A percentile compares a stretch with the other conserved stretches of the same genome.
Conservation (phyloP, 345 rosid genomes). For the Gossypium turneri region DNA sequence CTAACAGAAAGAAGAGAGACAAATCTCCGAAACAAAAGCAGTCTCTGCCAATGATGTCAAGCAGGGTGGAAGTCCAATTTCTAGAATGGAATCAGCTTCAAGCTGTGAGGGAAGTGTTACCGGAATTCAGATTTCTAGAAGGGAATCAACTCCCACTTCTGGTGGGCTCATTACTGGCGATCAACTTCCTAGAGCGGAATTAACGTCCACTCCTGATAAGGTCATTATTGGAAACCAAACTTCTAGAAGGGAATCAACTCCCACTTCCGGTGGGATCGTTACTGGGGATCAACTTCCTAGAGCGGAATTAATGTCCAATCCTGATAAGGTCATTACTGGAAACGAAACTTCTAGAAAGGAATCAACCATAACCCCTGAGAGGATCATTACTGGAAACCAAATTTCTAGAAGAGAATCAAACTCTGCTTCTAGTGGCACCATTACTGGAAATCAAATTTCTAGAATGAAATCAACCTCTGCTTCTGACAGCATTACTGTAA, state of each 20-base stretch:
- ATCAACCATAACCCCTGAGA: neutral
- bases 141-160: constrained; percentile 1
- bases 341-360: neutral
- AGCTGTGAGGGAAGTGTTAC: neutral
- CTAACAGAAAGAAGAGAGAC: constrained; percentile 60
- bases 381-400: neutral
- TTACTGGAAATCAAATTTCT: constrained; percentile 9
- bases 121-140: neutral
- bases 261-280: neutral
- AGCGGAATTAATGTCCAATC: neutral
- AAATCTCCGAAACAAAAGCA: constrained; percentile 48
- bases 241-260: constrained; percentile 13
- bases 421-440: constrained; percentile 1
- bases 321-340: neutral
- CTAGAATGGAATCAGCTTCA: constrained; percentile 1
- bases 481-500: neutral
- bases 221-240: neutral
- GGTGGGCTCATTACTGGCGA: neutral
- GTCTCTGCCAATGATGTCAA: constrained; percentile 34
- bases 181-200: neutral
- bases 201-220: neutral
- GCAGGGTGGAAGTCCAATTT: neutral
- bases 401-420: constrained; percentile 14
- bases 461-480: neutral
- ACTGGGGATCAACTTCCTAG: neutral